Evolutionary conservation across 345 rosid species (phyloP), one percentile per base, ranked within the genome.

Genomic region (Anastatica hierochuntica): DNA sequence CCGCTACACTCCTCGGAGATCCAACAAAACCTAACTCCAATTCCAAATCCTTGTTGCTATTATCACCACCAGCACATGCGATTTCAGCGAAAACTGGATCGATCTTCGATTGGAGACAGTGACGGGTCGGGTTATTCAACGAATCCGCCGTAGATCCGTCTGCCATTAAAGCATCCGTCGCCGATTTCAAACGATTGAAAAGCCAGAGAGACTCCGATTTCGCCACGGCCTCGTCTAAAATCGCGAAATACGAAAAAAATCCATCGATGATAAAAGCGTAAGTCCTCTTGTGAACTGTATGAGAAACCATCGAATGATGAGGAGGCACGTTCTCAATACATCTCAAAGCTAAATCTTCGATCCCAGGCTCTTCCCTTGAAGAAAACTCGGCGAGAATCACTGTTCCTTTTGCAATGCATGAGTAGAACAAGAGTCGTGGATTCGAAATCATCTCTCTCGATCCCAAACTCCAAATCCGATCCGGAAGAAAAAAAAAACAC

Each of bases 391-490:
- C 84, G n/a, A 90, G 75, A 55, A 86, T 67, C 21, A 69, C 48
- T 15, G 79, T 36, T 43, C 88, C 88, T 45, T 71, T 84, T 9
- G 90, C 79, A 66, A 84, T 67, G 76, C 94, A 84, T 4, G 83
- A 61, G 58, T 82, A 86, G 16, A 77, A 34, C 56, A 84, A 43
- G 27, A 70, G 66, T 61, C 65, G 66, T 20, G 76, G 86, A 59
- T 84, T 62, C 36, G 85, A 67, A 49, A 82, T 73, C 94, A 80
- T 78, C n/a, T n/a, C n/a, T n/a, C n/a, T n/a, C n/a, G n/a, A n/a
- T n/a, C n/a, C n/a, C n/a, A n/a, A n/a, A n/a, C n/a, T n/a, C n/a
- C n/a, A n/a, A n/a, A n/a, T n/a, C n/a, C n/a, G n/a, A n/a, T n/a
- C n/a, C n/a, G n/a, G n/a, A n/a, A n/a, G n/a, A n/a, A n/a, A n/a